Conservation (phyloP, 768 basidiomycete species). For the Termitomyces heimii region DNA sequence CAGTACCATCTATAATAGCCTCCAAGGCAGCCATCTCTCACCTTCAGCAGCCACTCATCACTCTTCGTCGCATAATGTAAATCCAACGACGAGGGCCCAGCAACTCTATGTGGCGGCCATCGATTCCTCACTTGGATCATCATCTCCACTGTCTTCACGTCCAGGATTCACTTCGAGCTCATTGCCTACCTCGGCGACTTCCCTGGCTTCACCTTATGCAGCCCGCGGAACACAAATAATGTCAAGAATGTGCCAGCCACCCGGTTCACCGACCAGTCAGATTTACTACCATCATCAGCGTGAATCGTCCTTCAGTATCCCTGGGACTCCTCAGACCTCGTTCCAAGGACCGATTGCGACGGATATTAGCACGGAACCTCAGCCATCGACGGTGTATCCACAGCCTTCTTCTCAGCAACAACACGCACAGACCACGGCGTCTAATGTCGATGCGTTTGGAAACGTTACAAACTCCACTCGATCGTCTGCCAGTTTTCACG, state of each 20-base stretch:
- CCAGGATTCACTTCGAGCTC: not conserved
- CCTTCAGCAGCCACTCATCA: not conserved
- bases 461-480: not conserved
- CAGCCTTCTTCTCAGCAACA: not conserved
- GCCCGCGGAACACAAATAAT: not conserved
- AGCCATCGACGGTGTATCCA: not conserved
- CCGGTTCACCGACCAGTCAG: not conserved
- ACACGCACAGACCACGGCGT: not conserved
- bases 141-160: not conserved
- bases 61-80: not conserved
- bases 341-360: not conserved
- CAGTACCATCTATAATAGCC: not conserved
- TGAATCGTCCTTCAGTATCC: not conserved
- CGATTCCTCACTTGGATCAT: not conserved
- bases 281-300: not conserved
- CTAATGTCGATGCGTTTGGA: not conserved
- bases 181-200: not conserved
- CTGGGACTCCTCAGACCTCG: not conserved
- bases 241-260: not conserved
- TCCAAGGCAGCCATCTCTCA: not conserved
- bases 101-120: not conserved
- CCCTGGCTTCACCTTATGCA: not conserved
- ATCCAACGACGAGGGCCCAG: not conserved
- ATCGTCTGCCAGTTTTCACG: not conserved
- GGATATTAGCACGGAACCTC: not conserved